Evolutionary conservation across 257 asterid genomes (phyloP).

Genomic region (Plectranthus barbatus): DNA sequence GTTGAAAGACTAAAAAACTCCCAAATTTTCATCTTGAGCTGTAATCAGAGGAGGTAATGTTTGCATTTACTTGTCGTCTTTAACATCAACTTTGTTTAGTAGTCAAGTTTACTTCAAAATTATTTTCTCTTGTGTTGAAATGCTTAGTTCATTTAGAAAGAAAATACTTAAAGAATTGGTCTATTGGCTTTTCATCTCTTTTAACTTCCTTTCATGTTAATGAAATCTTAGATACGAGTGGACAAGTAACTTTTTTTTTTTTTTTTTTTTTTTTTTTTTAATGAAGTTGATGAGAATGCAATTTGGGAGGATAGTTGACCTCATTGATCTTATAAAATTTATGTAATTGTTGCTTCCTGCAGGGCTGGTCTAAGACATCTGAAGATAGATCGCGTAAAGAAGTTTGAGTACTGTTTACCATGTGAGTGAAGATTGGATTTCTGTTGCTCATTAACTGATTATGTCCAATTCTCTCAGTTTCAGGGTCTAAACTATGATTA

Average conservation of each 20-base stretch:
- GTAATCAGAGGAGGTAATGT: constrained; percentile 80
- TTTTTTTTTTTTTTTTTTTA: too few species aligned
- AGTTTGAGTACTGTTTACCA: constrained; percentile 88
- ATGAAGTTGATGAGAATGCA: neutral
- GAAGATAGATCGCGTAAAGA: constrained; percentile 76
- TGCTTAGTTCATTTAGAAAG: too few species aligned
- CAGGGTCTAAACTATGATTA: neutral
- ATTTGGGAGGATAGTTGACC: neutral
- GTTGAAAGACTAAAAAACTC: constrained; percentile 86
- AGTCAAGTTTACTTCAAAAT: too few species aligned
- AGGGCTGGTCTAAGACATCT: constrained; percentile 87
- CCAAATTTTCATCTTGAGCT: constrained; percentile 71
- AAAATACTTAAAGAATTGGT: too few species aligned
- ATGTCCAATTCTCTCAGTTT: neutral
- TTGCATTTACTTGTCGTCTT: neutral
- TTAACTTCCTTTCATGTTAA: too few species aligned
- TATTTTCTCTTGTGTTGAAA: too few species aligned
- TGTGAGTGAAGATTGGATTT: constrained; percentile 41
- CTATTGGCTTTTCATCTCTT: neutral
- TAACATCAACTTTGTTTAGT: too few species aligned
- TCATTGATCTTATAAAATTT: neutral
- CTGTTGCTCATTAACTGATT: neutral
- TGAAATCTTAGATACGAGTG: too few species aligned
- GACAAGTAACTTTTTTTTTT: too few species aligned
- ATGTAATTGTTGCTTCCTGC: constrained; percentile 14